Percentiles rank a stretch among this genome's conserved stretches.
Conservation (phyloP, 2,329 filamentous ascomycete species). For the Zymoseptoria pseudotritici region DNA sequence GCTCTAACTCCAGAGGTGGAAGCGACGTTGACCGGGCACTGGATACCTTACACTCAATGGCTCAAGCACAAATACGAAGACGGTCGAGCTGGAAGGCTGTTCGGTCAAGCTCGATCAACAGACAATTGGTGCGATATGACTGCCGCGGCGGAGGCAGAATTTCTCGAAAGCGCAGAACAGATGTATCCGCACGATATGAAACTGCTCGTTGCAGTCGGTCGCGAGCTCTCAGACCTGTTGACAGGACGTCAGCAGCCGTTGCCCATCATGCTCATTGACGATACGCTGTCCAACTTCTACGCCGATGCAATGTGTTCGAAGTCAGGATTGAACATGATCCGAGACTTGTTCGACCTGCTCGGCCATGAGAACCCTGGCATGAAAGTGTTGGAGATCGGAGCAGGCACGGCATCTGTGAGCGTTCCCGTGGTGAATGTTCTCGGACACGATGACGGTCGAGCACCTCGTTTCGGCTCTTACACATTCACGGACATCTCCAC, state of each 20-base stretch:
- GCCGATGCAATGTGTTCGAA: conserved; percentile 5
- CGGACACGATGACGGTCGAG: background rate
- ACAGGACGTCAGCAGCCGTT: conserved; percentile 4
- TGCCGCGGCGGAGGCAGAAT: background rate
- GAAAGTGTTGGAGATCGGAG: conserved; percentile 41
- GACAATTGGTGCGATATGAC: background rate
- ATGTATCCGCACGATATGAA: background rate
- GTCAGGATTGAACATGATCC: background rate
- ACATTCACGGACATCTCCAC: conserved; percentile 41
- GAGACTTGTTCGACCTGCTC: conserved; percentile 16
- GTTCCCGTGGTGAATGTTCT: conserved; percentile 24
- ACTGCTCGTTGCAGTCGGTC: background rate
- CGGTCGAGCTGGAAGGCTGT: background rate
- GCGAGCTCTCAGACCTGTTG: background rate
- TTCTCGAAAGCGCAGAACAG: background rate
- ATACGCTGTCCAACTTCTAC: conserved; percentile 11
- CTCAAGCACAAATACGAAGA: background rate
- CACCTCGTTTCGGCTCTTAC: conserved; percentile 31
- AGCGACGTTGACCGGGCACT: background rate
- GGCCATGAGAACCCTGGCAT: conserved; percentile 34
- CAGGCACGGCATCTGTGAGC: conserved; percentile 39
- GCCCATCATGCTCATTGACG: conserved; percentile 11
- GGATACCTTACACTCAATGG: background rate
- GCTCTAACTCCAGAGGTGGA: background rate
- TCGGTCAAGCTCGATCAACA: background rate